Conservation (phyloP, 306 rosid genomes). For the Boehmeria nivea region DNA sequence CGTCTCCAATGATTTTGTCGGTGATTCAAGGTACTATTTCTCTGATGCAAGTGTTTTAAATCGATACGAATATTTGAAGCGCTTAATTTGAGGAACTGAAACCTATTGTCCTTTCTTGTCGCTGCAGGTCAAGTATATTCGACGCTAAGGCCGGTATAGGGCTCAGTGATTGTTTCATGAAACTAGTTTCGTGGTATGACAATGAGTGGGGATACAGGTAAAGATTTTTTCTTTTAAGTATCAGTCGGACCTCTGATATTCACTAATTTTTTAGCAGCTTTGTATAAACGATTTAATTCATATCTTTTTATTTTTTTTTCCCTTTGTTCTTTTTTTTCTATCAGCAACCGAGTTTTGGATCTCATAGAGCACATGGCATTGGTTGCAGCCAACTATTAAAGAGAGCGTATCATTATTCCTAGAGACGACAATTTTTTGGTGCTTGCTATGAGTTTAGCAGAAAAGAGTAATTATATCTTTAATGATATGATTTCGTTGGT, state of each 20-base stretch:
- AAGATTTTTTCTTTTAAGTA: conserved; percentile 3
- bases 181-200: conserved; percentile 94
- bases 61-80: too few relatives aligned
- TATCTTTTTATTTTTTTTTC: not conserved
- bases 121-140: conserved; percentile 82
- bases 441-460: too few relatives aligned
- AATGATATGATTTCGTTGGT: too few relatives aligned
- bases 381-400: conserved; percentile 55
- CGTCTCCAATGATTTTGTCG: conserved; percentile 92
- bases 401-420: not conserved
- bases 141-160: conserved; percentile 97
- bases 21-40: conserved; percentile 73
- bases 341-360: conserved; percentile 94
- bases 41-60: not conserved
- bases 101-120: not conserved
- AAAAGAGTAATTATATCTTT: too few relatives aligned
- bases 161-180: conserved; percentile 64
- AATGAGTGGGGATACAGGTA: conserved; percentile 99
- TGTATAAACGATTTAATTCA: not conserved
- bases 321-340: conserved; percentile 3
- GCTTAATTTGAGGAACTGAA: too few relatives aligned
- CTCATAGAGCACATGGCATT: conserved; percentile 93
- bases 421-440: conserved; percentile 8
- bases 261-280: not conserved
- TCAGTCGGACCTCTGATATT: not conserved